Percentiles rank a stretch among this genome's conserved stretches.
Evolutionary conservation across 163 green algal species (phyloP).

Genomic region (Coccomyxa subellipsoidea): DNA sequence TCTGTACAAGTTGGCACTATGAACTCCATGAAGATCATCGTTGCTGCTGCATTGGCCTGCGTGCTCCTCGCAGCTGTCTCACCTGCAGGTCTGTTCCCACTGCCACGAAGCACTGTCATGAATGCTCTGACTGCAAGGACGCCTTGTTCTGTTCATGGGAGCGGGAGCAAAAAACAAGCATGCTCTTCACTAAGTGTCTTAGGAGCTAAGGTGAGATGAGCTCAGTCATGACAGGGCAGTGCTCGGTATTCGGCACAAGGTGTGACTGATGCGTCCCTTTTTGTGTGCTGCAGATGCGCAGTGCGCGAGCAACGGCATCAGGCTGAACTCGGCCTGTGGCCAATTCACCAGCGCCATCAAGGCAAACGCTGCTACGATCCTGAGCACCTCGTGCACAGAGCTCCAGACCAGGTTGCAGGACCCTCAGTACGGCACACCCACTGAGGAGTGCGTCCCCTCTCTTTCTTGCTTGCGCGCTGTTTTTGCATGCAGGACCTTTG

Average conservation of each 20-base stretch:
- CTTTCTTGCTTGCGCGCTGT: background rate
- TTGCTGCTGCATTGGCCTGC: background rate
- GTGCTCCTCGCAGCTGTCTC: background rate
- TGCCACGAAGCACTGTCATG: no score
- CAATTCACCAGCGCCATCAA: background rate
- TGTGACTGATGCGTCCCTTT: no score
- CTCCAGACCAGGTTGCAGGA: background rate
- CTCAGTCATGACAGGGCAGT: no score
- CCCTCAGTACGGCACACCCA: background rate
- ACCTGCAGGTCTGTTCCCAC: background rate
- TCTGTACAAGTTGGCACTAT: background rate
- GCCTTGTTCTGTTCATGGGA: no score
- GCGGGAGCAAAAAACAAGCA: no score
- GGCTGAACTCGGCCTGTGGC: background rate
- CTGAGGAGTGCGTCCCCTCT: background rate
- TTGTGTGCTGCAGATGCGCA: conserved; percentile 1
- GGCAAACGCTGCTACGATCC: background rate
- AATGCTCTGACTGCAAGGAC: no score
- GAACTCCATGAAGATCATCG: background rate
- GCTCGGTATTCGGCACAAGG: no score
- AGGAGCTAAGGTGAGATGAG: no score
- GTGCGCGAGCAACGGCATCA: background rate
- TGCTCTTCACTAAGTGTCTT: no score
- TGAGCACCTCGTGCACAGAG: background rate
- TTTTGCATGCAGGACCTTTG: background rate